phyloP scores from a whole-genome alignment of 495 filamentous ascomycete genomes.

The Podospora conica region DNA sequence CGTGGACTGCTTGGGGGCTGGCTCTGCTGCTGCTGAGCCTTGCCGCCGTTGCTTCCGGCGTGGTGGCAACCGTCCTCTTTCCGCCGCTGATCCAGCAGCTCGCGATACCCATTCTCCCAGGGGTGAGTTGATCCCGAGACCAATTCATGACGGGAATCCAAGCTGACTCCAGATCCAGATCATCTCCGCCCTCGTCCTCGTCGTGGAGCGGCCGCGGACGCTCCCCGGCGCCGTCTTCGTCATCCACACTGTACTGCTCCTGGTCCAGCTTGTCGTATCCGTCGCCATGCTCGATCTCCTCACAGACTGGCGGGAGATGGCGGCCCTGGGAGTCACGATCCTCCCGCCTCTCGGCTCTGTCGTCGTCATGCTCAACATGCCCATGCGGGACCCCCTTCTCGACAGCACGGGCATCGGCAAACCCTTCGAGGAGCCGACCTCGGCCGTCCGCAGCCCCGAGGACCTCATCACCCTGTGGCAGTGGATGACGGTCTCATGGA shows the following conservation, averaged over 20 bases:
- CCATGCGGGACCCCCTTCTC: constrained; percentile 57
- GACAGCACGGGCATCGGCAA: constrained; percentile 55
- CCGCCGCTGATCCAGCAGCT: constrained; percentile 8
- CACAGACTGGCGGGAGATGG: not conserved
- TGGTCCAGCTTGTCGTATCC: constrained; percentile 14
- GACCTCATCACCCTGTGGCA: constrained; percentile 74
- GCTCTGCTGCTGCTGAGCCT: constrained; percentile 15
- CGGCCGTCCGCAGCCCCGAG: constrained; percentile 66
- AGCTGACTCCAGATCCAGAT: constrained; percentile 13
- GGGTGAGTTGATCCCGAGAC: constrained; percentile 12
- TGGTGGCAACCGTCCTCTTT: constrained; percentile 11
- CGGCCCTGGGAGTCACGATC: constrained; percentile 12
- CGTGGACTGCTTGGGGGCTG: constrained; percentile 20
- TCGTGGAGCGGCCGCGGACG: constrained; percentile 22
- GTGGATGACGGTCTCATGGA: constrained; percentile 78
- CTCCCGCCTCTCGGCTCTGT: constrained; percentile 29
- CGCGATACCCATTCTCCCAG: constrained; percentile 20
- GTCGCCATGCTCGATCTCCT: constrained; percentile 8
- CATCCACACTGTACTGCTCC: constrained; percentile 17
- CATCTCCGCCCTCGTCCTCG: constrained; percentile 18
- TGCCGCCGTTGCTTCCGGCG: constrained; percentile 4
- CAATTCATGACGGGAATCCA: not conserved
- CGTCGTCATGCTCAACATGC: constrained; percentile 60
- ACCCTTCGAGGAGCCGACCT: constrained; percentile 51
- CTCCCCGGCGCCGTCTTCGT: constrained; percentile 22